Evolutionary conservation across 2,329 filamentous ascomycete species (phyloP), one percentile per base, ranked within the genome.

Genomic region (Hysterium pulicare): DNA sequence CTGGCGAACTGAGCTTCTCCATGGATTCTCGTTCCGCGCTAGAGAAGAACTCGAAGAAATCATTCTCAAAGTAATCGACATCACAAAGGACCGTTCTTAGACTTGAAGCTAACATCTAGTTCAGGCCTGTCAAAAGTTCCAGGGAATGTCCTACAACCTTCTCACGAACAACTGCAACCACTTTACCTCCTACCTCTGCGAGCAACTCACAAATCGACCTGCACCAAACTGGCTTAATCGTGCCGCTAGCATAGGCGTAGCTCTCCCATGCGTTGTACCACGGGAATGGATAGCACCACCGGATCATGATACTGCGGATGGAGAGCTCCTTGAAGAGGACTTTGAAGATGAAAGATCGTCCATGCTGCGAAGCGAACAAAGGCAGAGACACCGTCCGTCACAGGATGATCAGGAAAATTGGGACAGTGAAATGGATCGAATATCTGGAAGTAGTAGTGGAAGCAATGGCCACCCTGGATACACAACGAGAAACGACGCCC

Each of bases 151-250:
- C 11, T 93, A 94, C 67, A 91, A 93, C 58, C 77, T 94, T 11
- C 75, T 94, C 33, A 89, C 83, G 16, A 82, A 82, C 54, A 94
- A 94, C 66, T 94, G 88, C 76, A 94, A 94, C 64, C 88, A 94
- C 64, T 94, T 94, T 63, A 91, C 87, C 2, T 82, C 81, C 16
- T 81, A 85, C 55, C 76, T 94, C 15, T 90, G 86, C 66, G 74
- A 84, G 61, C 79, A 79, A 51, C 75, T 94, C 41, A 91, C 86
- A 2, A 81, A 83, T 5, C 77, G 79, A 34, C 71, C 81, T 1
- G 86, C 85, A 0, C 88, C 88, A 0, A 69, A 67, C 15, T 94
- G 87, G 85, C 71, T 94, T 41, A 94, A 94, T 59, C 79, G 88
- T 42, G 88, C 88, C 1, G 88, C 88, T n/a, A 84, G 79, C 53